Base-by-base conservation (phyloP, 495 filamentous ascomycete genomes). In the Penicillium paxilli region DNA sequence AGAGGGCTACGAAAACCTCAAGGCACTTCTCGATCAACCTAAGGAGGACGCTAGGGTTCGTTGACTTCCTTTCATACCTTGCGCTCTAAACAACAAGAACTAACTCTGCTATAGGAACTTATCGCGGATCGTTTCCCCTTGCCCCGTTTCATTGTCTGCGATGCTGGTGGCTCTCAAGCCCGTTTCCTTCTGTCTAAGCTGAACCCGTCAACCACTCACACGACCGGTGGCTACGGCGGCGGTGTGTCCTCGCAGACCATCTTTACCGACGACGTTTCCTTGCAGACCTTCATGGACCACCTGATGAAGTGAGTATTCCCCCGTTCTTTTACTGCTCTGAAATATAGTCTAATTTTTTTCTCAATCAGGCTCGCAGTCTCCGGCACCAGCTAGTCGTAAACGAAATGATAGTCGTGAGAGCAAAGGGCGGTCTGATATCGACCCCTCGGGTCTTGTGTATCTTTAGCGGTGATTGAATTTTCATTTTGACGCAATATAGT, bases 281-380 rank as follows among this genome's bases (percentile, higher is more conserved):
- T 99, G 66, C 94, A 98, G 72, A 98, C 93, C 6, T 99, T 99
- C 67, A 99, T 98, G 94, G 95, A 99, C 58, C 90, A 96, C 77
- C 75, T 99, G 68, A 99, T 99, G 95, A 99, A 99, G 91, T 93
- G 72, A 77, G 88, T 78, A 25, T 7, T 22, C 12, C 6, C 3
- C 16, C 6, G 14, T 35, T 12, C n/a, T n/a, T 20, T 20, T 33
- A 3, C 25, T n/a, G n/a, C n/a, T n/a, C n/a, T n/a, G n/a, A n/a
- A n/a, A n/a, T n/a, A 11, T 17, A 35, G 62, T 22, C 76, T 81
- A 66, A 81, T 51, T 22, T 7, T 44, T 30, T 46, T n/a, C n/a
- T n/a, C 26, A 22, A 50, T 32, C 58, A 86, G 83, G 62, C 81
- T 86, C 66, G 83, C 83, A 40, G 83, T 86, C 40, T 84, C 83